These are phyloP conservation scores for Nakazawaea ernobii DNA, from an alignment of 805 yeast species.

Conservation along the genomic window DNA sequence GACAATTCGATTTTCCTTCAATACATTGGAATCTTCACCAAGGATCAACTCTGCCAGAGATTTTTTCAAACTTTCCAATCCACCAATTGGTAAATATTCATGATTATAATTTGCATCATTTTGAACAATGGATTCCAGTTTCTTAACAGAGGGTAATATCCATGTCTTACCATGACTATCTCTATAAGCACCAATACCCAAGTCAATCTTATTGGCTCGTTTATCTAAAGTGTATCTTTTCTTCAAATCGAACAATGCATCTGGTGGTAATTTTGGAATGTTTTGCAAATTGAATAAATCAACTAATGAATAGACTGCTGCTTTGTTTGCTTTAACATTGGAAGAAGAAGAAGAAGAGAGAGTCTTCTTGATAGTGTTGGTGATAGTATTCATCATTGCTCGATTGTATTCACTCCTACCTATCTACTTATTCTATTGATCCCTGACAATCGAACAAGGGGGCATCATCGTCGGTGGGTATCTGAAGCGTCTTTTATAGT, in stretches of 20 bases:
- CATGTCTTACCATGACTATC: conserved; percentile 85
- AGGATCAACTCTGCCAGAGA: conserved; percentile 51
- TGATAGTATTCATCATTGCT: conserved; percentile 2
- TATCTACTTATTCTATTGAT: no score
- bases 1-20: conserved; percentile 44
- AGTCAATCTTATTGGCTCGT: conserved; percentile 47
- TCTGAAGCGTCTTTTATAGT: no score
- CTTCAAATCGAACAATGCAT: conserved; percentile 43
- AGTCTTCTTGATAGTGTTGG: conserved; percentile 1
- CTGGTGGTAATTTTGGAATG: conserved; percentile 39
- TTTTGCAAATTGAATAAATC: conserved; percentile 12
- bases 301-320: background rate
- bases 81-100: conserved; percentile 85
- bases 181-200: conserved; percentile 93
- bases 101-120: conserved; percentile 53
- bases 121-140: conserved; percentile 50
- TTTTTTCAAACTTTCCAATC: conserved; percentile 60
- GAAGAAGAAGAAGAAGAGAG: background rate
- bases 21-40: conserved; percentile 30
- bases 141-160: conserved; percentile 70
- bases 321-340: background rate
- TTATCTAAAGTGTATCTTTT: conserved; percentile 56
- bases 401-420: background rate
- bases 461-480: no score
- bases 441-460: no score